Base-by-base conservation (phyloP, 768 basidiomycete species). In the Hericium alpestre region DNA sequence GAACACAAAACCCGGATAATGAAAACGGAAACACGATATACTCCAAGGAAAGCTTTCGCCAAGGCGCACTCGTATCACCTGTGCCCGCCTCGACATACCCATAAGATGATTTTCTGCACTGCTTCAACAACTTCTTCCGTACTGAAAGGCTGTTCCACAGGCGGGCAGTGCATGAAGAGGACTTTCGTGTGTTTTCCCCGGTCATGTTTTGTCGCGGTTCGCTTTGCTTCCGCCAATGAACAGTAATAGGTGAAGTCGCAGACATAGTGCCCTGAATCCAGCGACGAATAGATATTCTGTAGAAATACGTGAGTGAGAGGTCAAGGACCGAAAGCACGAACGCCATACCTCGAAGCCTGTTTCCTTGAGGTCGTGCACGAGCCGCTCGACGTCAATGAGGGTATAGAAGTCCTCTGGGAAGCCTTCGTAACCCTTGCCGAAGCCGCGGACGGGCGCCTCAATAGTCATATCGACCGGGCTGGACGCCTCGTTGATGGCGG, bases 221-320 rank as follows among this genome's bases (percentile, higher is more conserved):
- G 79, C 63, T 76, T 78, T 22, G 79, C 76, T 65, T 87, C 85
- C 7, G 84, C 84, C 22, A 87, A 74, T 10, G 84, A 86, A 63
- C 84, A 83, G 65, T 85, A 88, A 65, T 84, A 87, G 59, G 84
- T 79, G 66, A 84, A 88, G 70, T 88, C 86, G 64, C 82, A 86
- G 13, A 87, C 70, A 66, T 84, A 88, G 64, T 84, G 83, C 0
- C 86, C 86, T n/a, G 85, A 82, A 64, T 88, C 87, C 73, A 81
- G 77, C 3, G 86, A 87, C 15, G 81, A 76, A 65, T 81, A 80
- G 18, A 87, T 79, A 69, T 82, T 73, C 81, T 84, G 63, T 40
- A 48, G 55, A 57, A 23, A 50, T 47, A 49, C 25, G 54, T 51
- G 20, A 37, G 52, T 51, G 55, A 41, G 43, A 51, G 7, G n/a